Evolutionary conservation across 768 basidiomycete genomes (phyloP).

Genomic region (Rhizopogon roseolus): DNA sequence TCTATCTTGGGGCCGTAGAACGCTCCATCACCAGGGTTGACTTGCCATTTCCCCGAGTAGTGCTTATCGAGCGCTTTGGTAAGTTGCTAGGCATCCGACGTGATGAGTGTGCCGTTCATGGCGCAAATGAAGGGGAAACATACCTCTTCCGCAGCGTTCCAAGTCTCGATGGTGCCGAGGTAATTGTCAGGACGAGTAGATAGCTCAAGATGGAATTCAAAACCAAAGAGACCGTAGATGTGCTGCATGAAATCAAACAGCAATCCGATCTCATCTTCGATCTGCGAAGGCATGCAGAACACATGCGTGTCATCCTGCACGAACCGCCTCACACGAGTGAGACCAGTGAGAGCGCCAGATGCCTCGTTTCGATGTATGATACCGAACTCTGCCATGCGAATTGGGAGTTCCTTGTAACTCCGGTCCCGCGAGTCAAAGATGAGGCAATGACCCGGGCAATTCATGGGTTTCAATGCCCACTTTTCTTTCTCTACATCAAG

Average conservation of each 20-base stretch:
- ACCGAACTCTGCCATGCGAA: conserved; percentile 98
- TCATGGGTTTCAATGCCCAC: conserved; percentile 98
- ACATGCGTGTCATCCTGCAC: conserved; percentile 98
- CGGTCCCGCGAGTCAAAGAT: conserved; percentile 95
- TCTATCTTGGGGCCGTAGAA: conserved; percentile 99
- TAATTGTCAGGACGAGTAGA: conserved; percentile 96
- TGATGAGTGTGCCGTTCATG: conserved; percentile 2
- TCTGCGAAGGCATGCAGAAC: conserved; percentile 93
- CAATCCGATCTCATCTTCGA: conserved; percentile 79
- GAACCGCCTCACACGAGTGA: conserved; percentile 92
- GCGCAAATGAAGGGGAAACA: conserved; percentile 11
- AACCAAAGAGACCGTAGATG: conserved; percentile 91
- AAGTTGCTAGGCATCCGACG: conserved; percentile 57
- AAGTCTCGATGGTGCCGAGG: conserved; percentile 84
- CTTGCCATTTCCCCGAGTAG: conserved; percentile 85
- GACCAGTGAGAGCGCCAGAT: conserved; percentile 86
- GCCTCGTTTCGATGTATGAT: conserved; percentile 97
- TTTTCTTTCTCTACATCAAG: conserved; percentile 94
- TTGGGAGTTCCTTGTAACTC: conserved; percentile 91
- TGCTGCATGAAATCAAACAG: conserved; percentile 95
- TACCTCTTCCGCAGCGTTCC: conserved; percentile 86
- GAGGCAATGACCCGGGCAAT: conserved; percentile 95
- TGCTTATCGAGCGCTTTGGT: conserved; percentile 77
- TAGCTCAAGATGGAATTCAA: conserved; percentile 89
- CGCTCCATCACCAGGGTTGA: conserved; percentile 95